Evolutionary conservation across 148 eudicot species (phyloP).

Genomic region (Camellia sinensis): DNA sequence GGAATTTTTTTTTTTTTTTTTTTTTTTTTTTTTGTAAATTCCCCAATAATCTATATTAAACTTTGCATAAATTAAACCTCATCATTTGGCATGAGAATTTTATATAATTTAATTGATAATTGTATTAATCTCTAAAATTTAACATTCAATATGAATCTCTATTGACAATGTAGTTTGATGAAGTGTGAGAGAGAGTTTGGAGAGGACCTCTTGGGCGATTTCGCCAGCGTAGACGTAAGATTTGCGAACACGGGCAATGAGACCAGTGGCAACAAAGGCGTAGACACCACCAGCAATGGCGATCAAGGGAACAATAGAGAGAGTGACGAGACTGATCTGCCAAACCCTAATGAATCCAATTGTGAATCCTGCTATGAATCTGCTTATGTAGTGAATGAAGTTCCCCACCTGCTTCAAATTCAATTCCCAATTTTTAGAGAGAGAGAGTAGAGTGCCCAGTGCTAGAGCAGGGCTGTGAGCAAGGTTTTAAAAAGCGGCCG

Average conservation of each 20-base stretch:
- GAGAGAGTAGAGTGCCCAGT: too few relatives aligned
- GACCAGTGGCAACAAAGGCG: constrained; percentile 87
- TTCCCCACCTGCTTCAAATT: constrained; percentile 71
- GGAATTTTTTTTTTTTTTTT: too few relatives aligned
- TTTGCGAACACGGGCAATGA: constrained; percentile 79
- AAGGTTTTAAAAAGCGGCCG: too few relatives aligned
- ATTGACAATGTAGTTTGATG: not conserved
- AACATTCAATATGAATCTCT: not conserved
- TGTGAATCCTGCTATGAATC: constrained; percentile 75
- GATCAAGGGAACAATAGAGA: constrained; percentile 85
- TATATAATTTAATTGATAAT: too few relatives aligned
- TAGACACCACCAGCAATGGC: constrained; percentile 89
- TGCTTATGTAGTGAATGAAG: constrained; percentile 81
- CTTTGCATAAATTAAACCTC: too few relatives aligned
- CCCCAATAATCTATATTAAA: too few relatives aligned
- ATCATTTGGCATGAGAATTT: too few relatives aligned
- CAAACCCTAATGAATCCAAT: constrained; percentile 87
- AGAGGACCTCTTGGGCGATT: constrained; percentile 84
- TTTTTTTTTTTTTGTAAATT: too few relatives aligned
- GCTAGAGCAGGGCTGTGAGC: too few relatives aligned
- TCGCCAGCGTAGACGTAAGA: constrained; percentile 89
- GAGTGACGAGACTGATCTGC: constrained; percentile 94
- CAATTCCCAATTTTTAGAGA: not conserved
- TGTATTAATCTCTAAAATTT: too few relatives aligned
- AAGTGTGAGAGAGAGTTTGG: not conserved